Conservation (phyloP, 106 monocot species). For the Dendrobium catenatum region DNA sequence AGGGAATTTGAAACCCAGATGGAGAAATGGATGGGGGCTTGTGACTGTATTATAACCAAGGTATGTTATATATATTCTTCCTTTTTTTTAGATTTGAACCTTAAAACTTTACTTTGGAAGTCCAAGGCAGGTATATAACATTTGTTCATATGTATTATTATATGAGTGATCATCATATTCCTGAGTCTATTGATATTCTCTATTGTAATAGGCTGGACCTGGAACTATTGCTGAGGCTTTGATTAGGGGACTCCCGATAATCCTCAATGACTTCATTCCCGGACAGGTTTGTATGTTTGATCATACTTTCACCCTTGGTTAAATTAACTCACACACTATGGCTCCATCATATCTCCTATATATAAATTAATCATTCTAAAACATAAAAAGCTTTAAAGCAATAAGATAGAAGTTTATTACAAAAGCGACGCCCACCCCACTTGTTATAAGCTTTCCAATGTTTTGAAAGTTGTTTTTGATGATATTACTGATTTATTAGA, state of each 20-base stretch:
- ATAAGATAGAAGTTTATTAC: too few relatives aligned
- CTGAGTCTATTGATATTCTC: neutral
- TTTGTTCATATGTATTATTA: neutral
- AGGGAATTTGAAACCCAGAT: slow-evolving; percentile 72
- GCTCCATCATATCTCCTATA: too few relatives aligned
- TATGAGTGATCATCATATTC: neutral
- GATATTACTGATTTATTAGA: too few relatives aligned
- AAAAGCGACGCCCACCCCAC: too few relatives aligned
- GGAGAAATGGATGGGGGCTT: slow-evolving; percentile 88
- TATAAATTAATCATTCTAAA: too few relatives aligned
- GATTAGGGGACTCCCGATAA: slow-evolving; percentile 72
- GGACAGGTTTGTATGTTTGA: slow-evolving; percentile 43
- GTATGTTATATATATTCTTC: slow-evolving; percentile 12
- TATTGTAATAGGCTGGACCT: slow-evolving; percentile 52
- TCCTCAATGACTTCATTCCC: slow-evolving; percentile 77
- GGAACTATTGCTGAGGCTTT: slow-evolving; percentile 76
- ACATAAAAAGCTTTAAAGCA: too few relatives aligned
- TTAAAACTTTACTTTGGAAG: neutral
- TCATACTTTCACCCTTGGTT: neutral
- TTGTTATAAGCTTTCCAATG: too few relatives aligned
- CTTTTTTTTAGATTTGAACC: too few relatives aligned
- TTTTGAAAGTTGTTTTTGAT: too few relatives aligned
- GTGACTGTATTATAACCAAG: slow-evolving; percentile 82
- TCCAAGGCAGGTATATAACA: neutral
- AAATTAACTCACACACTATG: too few relatives aligned